Conservation (phyloP, 495 filamentous ascomycete genomes). For the Daldinia grandis region DNA sequence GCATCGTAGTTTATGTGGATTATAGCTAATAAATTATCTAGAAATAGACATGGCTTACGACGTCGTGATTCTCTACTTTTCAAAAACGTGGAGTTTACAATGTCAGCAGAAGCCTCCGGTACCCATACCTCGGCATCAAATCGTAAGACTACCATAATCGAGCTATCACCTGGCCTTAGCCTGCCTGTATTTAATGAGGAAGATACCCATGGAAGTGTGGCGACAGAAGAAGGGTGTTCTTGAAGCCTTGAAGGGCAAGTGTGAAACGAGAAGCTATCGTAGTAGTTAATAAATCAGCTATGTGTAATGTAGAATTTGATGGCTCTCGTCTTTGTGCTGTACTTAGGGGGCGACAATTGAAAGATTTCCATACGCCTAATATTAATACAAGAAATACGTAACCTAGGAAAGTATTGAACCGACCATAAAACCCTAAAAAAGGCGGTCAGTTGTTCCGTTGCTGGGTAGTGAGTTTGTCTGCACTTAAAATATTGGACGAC, state of each 20-base stretch:
- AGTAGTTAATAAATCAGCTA: slow-evolving; percentile 2
- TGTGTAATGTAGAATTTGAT: slow-evolving; percentile 1
- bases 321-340: neutral
- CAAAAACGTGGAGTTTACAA: slow-evolving; percentile 40
- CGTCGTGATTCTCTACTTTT: slow-evolving; percentile 29
- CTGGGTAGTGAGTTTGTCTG: neutral
- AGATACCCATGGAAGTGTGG: neutral
- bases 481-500: neutral
- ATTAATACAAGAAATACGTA: neutral
- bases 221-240: neutral
- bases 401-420: neutral
- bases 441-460: neutral
- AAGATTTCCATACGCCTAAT: neutral
- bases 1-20: neutral
- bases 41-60: slow-evolving; percentile 13
- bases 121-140: slow-evolving; percentile 22
- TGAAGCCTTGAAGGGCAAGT: neutral
- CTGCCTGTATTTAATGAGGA: neutral
- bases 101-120: slow-evolving; percentile 16
- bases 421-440: neutral
- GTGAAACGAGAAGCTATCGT: neutral
- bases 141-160: slow-evolving; percentile 41
- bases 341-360: slow-evolving; percentile 4
- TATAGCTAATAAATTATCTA: slow-evolving; percentile 8
- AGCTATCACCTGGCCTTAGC: slow-evolving; percentile 17